Base-by-base conservation (phyloP, 345 rosid genomes). In the Citrus hindsii region DNA sequence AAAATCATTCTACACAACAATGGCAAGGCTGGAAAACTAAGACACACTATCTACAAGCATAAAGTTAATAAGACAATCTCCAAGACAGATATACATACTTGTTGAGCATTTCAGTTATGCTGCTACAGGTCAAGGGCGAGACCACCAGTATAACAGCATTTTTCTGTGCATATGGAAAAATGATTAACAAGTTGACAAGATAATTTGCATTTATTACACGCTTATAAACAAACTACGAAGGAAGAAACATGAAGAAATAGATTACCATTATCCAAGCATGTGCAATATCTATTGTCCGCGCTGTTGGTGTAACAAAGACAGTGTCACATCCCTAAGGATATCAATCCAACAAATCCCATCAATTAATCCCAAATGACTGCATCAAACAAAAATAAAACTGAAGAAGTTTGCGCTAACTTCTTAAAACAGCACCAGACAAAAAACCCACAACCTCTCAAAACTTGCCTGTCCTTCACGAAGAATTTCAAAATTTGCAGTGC, bases 211-310 rank as follows among this genome's bases (percentile, higher is more conserved):
- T 46, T 19, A 12, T 46, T 51, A 72, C 6, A 73, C 25, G 65
- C 9, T 35, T n/a, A 73, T 67, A 71, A 40, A 37, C 70, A 48
- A 72, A 62, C 13, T 2, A n/a, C 5, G 8, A 40, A 19, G 62
- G 1, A 30, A 18, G 64, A 58, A 73, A 73, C 65, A 64, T 60
- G 76, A 62, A 16, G 81, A 80, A 81, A 48, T 28, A 67, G 62
- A 76, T 51, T 88, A 94, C 98, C 98, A 92, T 93, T 79, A 90
- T 72, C 98, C 98, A 94, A 51, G 95, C 90, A 83, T 89, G 87
- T 65, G 92, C 97, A 86, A 94, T 86, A 79, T 94, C 98, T 9
- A 94, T 88, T 14, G 94, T 94, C 76, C 97, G 84, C 30, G 98
- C 98, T 37, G 98, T 94, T 77, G 98, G 91, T 19, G 98, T 89